A percentile compares a stretch with the other conserved stretches of the same genome.
phyloP scores from a whole-genome alignment of 495 filamentous ascomycete genomes.

The Hypoxylon fragiforme region DNA sequence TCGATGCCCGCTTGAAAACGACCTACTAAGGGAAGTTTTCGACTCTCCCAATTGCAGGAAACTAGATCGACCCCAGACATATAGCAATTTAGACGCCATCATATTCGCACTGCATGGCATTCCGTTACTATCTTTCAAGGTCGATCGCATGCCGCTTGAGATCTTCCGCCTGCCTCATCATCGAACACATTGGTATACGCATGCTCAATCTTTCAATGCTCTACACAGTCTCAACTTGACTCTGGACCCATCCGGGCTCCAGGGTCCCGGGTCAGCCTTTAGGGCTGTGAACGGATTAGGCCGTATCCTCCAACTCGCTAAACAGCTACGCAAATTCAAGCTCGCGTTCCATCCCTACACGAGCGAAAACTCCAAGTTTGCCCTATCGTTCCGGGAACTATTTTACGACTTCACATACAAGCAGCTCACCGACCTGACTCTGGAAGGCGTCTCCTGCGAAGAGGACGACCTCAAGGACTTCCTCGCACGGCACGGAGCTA shows the following conservation, averaged over 20 bases:
- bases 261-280: slow-evolving; percentile 41
- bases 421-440: slow-evolving; percentile 47
- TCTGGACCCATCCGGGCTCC: slow-evolving; percentile 41
- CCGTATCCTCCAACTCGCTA: slow-evolving; percentile 47
- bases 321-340: slow-evolving; percentile 41
- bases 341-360: slow-evolving; percentile 51
- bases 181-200: slow-evolving; percentile 49
- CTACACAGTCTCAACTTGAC: slow-evolving; percentile 45
- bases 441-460: slow-evolving; percentile 48
- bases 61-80: slow-evolving; percentile 44
- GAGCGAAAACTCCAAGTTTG: slow-evolving; percentile 46
- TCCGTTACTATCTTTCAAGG: slow-evolving; percentile 43
- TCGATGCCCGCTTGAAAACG: slow-evolving; percentile 45
- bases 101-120: slow-evolving; percentile 47
- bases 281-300: slow-evolving; percentile 50
- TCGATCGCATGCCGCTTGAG: slow-evolving; percentile 52
- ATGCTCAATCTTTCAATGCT: slow-evolving; percentile 45
- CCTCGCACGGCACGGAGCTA: slow-evolving; percentile 45
- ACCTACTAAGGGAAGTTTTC: slow-evolving; percentile 44
- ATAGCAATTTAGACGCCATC: slow-evolving; percentile 49
- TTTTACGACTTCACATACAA: slow-evolving; percentile 43
- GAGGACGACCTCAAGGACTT: slow-evolving; percentile 51
- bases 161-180: slow-evolving; percentile 44
- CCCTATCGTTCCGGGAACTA: slow-evolving; percentile 44
- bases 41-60: slow-evolving; percentile 47